These are phyloP conservation scores for Puccinia hordei DNA, from an alignment of 1,284 basidiomycete genomes.

Conservation along the genomic window DNA sequence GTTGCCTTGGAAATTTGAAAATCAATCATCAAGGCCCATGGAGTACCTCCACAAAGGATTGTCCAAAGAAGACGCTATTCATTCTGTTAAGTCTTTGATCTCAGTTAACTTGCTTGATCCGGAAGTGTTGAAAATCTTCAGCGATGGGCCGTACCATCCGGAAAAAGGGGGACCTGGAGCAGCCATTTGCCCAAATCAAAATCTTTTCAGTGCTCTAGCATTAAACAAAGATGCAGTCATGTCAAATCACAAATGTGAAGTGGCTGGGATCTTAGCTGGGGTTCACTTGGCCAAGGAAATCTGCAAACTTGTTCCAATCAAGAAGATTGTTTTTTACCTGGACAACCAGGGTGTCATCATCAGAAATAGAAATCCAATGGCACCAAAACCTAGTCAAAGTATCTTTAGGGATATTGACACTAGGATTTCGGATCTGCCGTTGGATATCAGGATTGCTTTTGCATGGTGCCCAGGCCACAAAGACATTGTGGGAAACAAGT, in stretches of 20 bases:
- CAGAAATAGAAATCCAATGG: too few relatives aligned
- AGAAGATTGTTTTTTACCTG: neutral
- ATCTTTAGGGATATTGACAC: neutral
- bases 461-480: conserved; percentile 16
- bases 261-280: neutral
- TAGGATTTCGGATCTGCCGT: neutral
- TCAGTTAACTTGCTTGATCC: neutral
- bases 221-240: neutral
- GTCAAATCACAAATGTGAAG: neutral
- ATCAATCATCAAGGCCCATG: too few relatives aligned
- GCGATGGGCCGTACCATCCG: neutral
- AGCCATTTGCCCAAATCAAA: neutral
- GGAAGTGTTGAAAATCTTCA: neutral
- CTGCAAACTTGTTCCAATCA: too few relatives aligned
- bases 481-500: neutral
- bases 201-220: neutral
- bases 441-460: neutral
- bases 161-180: conserved; percentile 3
- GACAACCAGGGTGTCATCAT: conserved; percentile 1
- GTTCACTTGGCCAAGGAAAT: neutral
- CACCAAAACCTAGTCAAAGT: neutral
- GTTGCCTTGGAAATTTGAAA: neutral
- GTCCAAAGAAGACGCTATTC: too few relatives aligned
- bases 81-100: neutral
- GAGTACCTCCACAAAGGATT: too few relatives aligned